Conservation (phyloP, 2,329 filamentous ascomycete species). For the Parastagonospora avenae region DNA sequence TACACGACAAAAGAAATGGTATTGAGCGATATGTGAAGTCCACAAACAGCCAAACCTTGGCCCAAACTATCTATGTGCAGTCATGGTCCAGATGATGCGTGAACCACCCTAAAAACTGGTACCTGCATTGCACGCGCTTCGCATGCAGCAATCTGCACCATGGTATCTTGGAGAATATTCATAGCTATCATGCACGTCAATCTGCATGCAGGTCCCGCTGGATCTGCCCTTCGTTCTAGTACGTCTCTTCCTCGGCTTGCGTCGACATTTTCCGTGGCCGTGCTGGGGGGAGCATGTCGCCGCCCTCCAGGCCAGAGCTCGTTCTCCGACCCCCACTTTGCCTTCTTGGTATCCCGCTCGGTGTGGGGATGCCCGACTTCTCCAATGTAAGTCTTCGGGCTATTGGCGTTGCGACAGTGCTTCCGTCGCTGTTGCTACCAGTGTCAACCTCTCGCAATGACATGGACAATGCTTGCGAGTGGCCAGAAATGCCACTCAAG, state of each 20-base stretch:
- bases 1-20: slow-evolving; percentile 35
- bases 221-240: slow-evolving; percentile 43
- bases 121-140: slow-evolving; percentile 14
- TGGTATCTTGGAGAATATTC: slow-evolving; percentile 14
- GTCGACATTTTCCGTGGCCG: slow-evolving; percentile 58
- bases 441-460: slow-evolving; percentile 57
- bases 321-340: slow-evolving; percentile 54
- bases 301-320: slow-evolving; percentile 48
- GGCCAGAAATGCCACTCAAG: slow-evolving; percentile 62
- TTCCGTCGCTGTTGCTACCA: slow-evolving; percentile 45
- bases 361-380: slow-evolving; percentile 57
- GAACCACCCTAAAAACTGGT: slow-evolving; percentile 8
- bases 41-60: slow-evolving; percentile 5
- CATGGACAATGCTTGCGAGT: slow-evolving; percentile 39
- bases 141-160: slow-evolving; percentile 7
- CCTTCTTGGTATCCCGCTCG: slow-evolving; percentile 56
- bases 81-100: slow-evolving; percentile 5
- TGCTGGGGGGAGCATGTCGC: slow-evolving; percentile 54
- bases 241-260: slow-evolving; percentile 62
- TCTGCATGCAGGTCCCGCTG: slow-evolving; percentile 17
- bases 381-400: slow-evolving; percentile 51
- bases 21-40: slow-evolving; percentile 33
- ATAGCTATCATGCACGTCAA: slow-evolving; percentile 17
- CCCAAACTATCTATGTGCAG: slow-evolving; percentile 11
- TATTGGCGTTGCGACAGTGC: slow-evolving; percentile 51